Conservation (phyloP, 1,139 yeast genomes). For the Geotrichum restrictum region DNA sequence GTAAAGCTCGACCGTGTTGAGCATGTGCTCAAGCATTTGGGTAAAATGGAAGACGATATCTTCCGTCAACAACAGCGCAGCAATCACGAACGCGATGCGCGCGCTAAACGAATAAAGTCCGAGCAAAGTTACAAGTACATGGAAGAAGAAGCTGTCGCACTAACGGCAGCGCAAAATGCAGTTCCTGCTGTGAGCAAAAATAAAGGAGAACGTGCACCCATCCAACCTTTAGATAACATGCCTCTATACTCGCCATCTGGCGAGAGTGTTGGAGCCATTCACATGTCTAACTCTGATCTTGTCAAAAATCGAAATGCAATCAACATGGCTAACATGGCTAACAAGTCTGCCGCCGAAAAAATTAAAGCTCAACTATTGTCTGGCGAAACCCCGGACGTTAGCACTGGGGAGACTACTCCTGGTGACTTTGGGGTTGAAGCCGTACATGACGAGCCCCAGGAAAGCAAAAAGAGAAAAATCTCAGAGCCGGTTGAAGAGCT, state of each 20-base stretch:
- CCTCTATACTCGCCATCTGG: slow-evolving; percentile 73
- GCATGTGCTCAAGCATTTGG: slow-evolving; percentile 58
- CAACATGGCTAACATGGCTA: slow-evolving; percentile 73
- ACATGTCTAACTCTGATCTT: slow-evolving; percentile 67
- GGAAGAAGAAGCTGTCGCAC: slow-evolving; percentile 10
- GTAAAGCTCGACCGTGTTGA: slow-evolving; percentile 76
- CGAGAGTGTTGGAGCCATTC: slow-evolving; percentile 61
- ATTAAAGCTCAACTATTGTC: slow-evolving; percentile 45
- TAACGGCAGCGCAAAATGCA: slow-evolving; percentile 15
- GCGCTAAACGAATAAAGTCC: slow-evolving; percentile 55
- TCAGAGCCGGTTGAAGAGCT: slow-evolving; percentile 28
- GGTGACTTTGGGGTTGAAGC: slow-evolving; percentile 22
- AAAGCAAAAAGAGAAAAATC: slow-evolving; percentile 29
- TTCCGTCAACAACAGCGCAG: slow-evolving; percentile 51
- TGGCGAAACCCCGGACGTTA: slow-evolving; percentile 17
- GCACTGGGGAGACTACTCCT: slow-evolving; percentile 21
- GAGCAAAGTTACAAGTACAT: slow-evolving; percentile 29
- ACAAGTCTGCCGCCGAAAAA: slow-evolving; percentile 65
- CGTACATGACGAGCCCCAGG: slow-evolving; percentile 21
- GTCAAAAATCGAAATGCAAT: slow-evolving; percentile 63
- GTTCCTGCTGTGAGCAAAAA: slow-evolving; percentile 29
- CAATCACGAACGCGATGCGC: slow-evolving; percentile 63
- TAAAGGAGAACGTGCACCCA: slow-evolving; percentile 67
- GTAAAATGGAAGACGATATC: slow-evolving; percentile 73
- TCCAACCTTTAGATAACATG: slow-evolving; percentile 65